Percentiles rank a stretch among this genome's conserved stretches.
Conservation (phyloP, 352 stramenopile species). For the Phytophthora lateralis region DNA sequence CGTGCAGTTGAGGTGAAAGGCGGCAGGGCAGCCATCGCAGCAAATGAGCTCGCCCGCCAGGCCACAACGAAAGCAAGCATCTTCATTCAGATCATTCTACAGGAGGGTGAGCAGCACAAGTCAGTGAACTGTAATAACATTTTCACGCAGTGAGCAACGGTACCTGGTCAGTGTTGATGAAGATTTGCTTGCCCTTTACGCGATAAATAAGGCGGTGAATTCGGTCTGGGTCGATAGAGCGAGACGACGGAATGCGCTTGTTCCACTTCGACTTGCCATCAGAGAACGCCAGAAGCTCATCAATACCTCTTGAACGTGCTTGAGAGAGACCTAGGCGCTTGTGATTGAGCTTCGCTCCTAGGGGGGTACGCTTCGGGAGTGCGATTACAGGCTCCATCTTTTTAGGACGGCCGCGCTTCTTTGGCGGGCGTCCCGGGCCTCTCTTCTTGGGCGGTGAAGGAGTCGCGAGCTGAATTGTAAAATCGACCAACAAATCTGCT, state of each 20-base stretch:
- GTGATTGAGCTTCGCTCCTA: conserved; percentile 32
- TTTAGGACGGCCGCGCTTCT: conserved; percentile 27
- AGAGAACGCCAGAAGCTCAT: conserved; percentile 68
- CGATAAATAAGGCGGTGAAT: conserved; percentile 76
- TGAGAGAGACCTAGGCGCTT: conserved; percentile 64
- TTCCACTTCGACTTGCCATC: conserved; percentile 77
- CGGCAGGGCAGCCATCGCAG: conserved; percentile 79
- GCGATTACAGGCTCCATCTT: conserved; percentile 13
- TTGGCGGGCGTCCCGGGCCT: conserved; percentile 20
- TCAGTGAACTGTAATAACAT: conserved; percentile 8
- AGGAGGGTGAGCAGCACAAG: conserved; percentile 3
- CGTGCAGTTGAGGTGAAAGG: conserved; percentile 79
- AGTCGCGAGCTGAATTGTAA: conserved; percentile 1
- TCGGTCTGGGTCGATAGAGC: conserved; percentile 56
- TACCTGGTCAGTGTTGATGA: conserved; percentile 68
- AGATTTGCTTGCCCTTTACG: conserved; percentile 64
- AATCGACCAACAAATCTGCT: conserved; percentile 34
- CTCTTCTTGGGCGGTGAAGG: conserved; percentile 21
- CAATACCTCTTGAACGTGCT: conserved; percentile 50
- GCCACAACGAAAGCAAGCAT: conserved; percentile 77
- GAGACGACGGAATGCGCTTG: conserved; percentile 48
- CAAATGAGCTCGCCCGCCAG: conserved; percentile 78
- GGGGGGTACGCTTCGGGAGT: conserved; percentile 12
- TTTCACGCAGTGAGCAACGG: conserved; percentile 3
- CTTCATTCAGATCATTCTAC: conserved; percentile 83